Evolutionary conservation across 2,329 filamentous ascomycete species (phyloP).

Genomic region (Pseudogymnoascus pannorum): DNA sequence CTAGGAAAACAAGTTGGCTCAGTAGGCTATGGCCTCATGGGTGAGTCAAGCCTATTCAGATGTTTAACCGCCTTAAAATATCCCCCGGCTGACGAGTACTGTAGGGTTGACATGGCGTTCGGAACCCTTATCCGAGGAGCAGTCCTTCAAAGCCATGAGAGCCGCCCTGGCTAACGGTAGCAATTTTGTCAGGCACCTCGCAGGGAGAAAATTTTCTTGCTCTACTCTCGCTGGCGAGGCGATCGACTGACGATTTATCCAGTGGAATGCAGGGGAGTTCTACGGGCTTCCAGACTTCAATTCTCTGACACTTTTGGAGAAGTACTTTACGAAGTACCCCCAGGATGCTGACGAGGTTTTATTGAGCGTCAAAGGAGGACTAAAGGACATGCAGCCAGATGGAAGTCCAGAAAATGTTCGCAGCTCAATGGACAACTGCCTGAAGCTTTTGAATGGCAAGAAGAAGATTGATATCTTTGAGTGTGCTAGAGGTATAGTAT

Average conservation of each 20-base stretch:
- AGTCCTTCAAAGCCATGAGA: slow-evolving; percentile 48
- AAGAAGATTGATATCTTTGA: slow-evolving; percentile 50
- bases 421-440: slow-evolving; percentile 49
- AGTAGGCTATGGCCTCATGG: slow-evolving; percentile 50
- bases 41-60: slow-evolving; percentile 36
- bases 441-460: slow-evolving; percentile 40
- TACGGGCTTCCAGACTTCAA: slow-evolving; percentile 55
- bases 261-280: slow-evolving; percentile 58
- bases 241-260: slow-evolving; percentile 28
- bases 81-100: background rate
- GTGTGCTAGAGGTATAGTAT: slow-evolving; percentile 34
- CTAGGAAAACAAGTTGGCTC: slow-evolving; percentile 39
- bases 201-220: background rate
- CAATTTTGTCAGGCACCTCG: slow-evolving; percentile 28
- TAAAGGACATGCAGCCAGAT: slow-evolving; percentile 37
- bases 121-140: slow-evolving; percentile 34
- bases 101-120: slow-evolving; percentile 29
- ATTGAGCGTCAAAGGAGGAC: slow-evolving; percentile 54
- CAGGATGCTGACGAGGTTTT: slow-evolving; percentile 56
- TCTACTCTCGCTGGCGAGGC: slow-evolving; percentile 15
- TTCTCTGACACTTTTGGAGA: slow-evolving; percentile 50
- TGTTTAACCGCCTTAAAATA: slow-evolving; percentile 26
- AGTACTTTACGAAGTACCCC: slow-evolving; percentile 57
- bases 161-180: slow-evolving; percentile 40
- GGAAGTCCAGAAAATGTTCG: slow-evolving; percentile 48